phyloP scores from a whole-genome alignment of 768 basidiomycete species.

The Hirschioporus abietinus region DNA sequence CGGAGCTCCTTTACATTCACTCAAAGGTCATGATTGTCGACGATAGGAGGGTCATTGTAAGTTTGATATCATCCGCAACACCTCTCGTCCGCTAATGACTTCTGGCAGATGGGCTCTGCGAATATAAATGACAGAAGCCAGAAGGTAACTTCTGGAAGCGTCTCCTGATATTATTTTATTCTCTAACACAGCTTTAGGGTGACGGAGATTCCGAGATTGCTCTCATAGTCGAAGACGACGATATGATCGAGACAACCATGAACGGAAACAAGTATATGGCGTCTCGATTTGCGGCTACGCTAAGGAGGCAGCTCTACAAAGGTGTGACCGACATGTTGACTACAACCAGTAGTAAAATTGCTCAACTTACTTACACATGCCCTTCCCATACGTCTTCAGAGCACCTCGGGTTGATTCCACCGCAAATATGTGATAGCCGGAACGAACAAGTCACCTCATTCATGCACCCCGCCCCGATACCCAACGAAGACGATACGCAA shows the following conservation, averaged over 20 bases:
- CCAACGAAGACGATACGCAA: slow-evolving; percentile 63
- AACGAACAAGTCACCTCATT: slow-evolving; percentile 42
- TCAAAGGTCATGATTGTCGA: slow-evolving; percentile 94
- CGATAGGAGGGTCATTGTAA: slow-evolving; percentile 80
- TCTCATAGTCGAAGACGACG: slow-evolving; percentile 84
- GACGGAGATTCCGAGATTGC: slow-evolving; percentile 96
- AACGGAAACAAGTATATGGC: slow-evolving; percentile 69
- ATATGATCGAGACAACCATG: slow-evolving; percentile 73
- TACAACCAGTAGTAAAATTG: slow-evolving; percentile 5
- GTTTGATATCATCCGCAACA: slow-evolving; percentile 22
- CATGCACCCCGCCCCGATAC: slow-evolving; percentile 77
- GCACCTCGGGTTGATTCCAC: slow-evolving; percentile 79
- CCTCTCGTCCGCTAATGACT: background rate
- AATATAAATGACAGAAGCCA: slow-evolving; percentile 89
- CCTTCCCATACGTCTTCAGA: slow-evolving; percentile 37
- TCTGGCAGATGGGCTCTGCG: slow-evolving; percentile 81
- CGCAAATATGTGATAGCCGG: slow-evolving; percentile 49
- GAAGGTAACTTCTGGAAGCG: slow-evolving; percentile 36
- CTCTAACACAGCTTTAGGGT: slow-evolving; percentile 43
- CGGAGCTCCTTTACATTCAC: slow-evolving; percentile 81
- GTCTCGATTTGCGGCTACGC: slow-evolving; percentile 73
- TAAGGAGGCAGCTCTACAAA: slow-evolving; percentile 79
- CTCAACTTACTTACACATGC: slow-evolving; percentile 9
- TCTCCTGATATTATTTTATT: background rate
- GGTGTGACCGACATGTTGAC: slow-evolving; percentile 36